These are phyloP conservation scores for Glycine soja DNA, from an alignment of 306 rosid species.

Conservation along the genomic window DNA sequence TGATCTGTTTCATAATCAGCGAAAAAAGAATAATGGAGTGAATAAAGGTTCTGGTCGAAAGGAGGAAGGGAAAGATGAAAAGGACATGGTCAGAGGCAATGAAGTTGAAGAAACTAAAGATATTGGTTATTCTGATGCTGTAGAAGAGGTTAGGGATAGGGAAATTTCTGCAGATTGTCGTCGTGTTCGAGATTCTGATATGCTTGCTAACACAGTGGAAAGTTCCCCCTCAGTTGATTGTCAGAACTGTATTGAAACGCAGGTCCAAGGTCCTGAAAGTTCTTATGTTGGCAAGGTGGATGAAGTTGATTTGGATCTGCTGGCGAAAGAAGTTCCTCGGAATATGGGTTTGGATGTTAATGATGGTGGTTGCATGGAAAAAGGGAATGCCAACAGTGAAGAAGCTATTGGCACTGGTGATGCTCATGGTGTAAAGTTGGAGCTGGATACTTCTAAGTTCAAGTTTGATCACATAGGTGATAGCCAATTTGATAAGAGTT, in stretches of 20 bases:
- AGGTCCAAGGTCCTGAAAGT: conserved; percentile 44
- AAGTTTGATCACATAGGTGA: conserved; percentile 48
- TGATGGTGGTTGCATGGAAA: conserved; percentile 39
- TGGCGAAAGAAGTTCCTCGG: conserved; percentile 48
- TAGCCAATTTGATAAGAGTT: conserved; percentile 40
- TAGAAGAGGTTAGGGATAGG: conserved; percentile 45
- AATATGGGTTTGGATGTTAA: conserved; percentile 36
- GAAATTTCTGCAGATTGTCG: conserved; percentile 39
- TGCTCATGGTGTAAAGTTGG: conserved; percentile 45
- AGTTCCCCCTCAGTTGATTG: conserved; percentile 42
- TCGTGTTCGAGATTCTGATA: not conserved
- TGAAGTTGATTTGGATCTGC: conserved; percentile 45
- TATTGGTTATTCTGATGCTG: conserved; percentile 42
- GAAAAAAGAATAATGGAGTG: conserved; percentile 22
- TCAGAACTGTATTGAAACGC: conserved; percentile 35
- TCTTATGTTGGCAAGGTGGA: conserved; percentile 28
- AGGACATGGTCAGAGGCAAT: conserved; percentile 25
- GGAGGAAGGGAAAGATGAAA: conserved; percentile 45
- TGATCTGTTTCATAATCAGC: conserved; percentile 46
- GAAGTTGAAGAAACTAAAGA: conserved; percentile 47
- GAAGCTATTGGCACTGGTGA: conserved; percentile 45
- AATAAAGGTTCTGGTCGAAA: conserved; percentile 40
- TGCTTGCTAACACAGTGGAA: conserved; percentile 4
- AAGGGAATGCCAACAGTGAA: conserved; percentile 30
- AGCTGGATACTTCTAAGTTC: conserved; percentile 48